A percentile compares a stretch with the other conserved stretches of the same genome.
phyloP scores from a whole-genome alignment of 345 rosid genomes.

The Jatropha curcas region DNA sequence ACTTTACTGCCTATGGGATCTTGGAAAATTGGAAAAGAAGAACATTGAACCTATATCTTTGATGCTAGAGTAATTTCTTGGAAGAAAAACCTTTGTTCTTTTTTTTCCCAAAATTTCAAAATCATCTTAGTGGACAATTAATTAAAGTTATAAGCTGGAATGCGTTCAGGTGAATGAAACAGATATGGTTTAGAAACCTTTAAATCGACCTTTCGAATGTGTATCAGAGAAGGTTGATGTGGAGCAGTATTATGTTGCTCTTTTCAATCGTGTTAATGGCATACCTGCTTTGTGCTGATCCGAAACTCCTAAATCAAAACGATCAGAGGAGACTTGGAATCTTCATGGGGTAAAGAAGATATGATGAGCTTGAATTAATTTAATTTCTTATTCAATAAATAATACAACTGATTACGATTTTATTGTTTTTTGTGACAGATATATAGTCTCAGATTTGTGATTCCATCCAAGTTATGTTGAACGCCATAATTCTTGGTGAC shows the following conservation, averaged over 20 bases:
- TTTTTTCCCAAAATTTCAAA: no score
- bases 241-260: conserved; percentile 56
- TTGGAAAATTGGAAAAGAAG: conserved; percentile 44
- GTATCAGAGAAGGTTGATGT: conserved; percentile 50
- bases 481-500: conserved; percentile 39
- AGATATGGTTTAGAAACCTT: conserved; percentile 42
- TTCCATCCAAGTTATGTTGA: conserved; percentile 48
- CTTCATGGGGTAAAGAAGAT: conserved; percentile 52
- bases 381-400: not conserved
- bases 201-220: conserved; percentile 43
- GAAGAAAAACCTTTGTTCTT: no score
- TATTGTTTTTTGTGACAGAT: conserved; percentile 23
- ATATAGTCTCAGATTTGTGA: conserved; percentile 64
- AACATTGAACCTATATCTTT: conserved; percentile 32
- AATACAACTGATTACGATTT: no score
- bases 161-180: conserved; percentile 36
- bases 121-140: no score
- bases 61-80: conserved; percentile 36
- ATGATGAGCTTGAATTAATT: no score
- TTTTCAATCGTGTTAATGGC: conserved; percentile 43
- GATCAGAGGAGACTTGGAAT: conserved; percentile 50
- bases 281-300: conserved; percentile 52
- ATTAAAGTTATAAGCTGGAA: no score
- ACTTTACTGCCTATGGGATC: conserved; percentile 43
- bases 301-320: conserved; percentile 36